Conservation (phyloP, 805 yeast species). For the Starmerella powellii region DNA sequence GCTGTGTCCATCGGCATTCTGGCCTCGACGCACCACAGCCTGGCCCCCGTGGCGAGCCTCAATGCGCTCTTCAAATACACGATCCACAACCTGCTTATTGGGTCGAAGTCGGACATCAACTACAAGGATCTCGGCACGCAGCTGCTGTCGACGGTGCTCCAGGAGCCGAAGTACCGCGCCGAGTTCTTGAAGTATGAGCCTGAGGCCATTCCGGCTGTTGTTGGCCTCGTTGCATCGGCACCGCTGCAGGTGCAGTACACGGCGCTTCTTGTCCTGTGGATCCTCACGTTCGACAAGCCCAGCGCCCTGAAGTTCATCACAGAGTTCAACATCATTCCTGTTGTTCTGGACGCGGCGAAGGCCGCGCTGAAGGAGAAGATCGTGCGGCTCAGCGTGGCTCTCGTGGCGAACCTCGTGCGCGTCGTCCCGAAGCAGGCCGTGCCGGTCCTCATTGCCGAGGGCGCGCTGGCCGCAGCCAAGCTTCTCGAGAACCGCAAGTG, state of each 20-base stretch:
- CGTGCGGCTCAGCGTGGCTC: constrained; percentile 69
- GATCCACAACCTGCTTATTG: constrained; percentile 25
- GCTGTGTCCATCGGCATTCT: constrained; percentile 44
- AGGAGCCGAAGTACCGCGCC: constrained; percentile 41
- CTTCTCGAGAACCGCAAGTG: constrained; percentile 77
- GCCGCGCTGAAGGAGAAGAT: constrained; percentile 86
- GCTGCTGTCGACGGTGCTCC: constrained; percentile 48
- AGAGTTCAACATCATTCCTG: constrained; percentile 33
- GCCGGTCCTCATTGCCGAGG: constrained; percentile 56
- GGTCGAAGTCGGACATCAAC: constrained; percentile 33
- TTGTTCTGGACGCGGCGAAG: constrained; percentile 46
- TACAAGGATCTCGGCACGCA: constrained; percentile 54
- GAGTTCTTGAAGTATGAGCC: constrained; percentile 38
- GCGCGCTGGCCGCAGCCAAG: constrained; percentile 56
- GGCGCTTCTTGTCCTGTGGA: constrained; percentile 68
- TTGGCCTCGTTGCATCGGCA: constrained; percentile 34
- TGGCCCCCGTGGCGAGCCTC: constrained; percentile 31
- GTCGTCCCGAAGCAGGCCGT: constrained; percentile 37
- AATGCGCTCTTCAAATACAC: constrained; percentile 27
- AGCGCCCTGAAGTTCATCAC: constrained; percentile 39
- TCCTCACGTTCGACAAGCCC: constrained; percentile 58
- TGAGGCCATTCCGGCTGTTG: constrained; percentile 39
- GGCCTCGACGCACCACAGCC: constrained; percentile 26
- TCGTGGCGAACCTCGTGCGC: constrained; percentile 35
- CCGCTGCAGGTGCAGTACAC: constrained; percentile 71